Evolutionary conservation across 192 early-diverging fungal genomes (phyloP), one percentile per base, ranked within the genome.

Genomic region (Podila verticillata): DNA sequence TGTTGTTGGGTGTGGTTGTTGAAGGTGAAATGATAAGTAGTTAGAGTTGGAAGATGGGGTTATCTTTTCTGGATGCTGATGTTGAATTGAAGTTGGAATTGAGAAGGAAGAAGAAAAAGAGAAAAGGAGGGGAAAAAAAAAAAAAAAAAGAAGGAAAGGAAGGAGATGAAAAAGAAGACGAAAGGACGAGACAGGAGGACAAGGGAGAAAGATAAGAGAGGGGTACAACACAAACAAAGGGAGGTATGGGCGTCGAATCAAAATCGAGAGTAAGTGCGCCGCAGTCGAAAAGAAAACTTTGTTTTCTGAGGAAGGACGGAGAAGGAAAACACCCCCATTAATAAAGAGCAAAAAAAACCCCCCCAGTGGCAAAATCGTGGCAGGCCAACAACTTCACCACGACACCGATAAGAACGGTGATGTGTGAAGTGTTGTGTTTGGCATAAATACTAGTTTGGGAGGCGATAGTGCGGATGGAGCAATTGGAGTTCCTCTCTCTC

Each of bases 51-150:
- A 13, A 15, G 54, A 35, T 17, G 13, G 48, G 36, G 54, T 28
- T 22, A 19, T 57, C 10, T 17, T 68, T 22, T 22, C 0, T 47
- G 35, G 36, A 39, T n/a, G 2, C n/a, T 73, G 4, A n/a, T n/a
- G n/a, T n/a, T n/a, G 62, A 47, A 2, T 71, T 5, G 48, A 32
- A 34, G 34, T 22, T 47, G 29, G 28, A 60, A 13, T 17, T 29
- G 19, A 44, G 62, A 31, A 36, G 19, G 34, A n/a, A 59, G 57
- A 73, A 61, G 28, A 20, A 56, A 35, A 58, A 65, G 49, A 36
- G 49, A 28, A 65, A 47, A 73, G 31, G 32, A 30, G 56, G 31
- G 31, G 70, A 65, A 47, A 56, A 34, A 32, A 54, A 34, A 13
- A 56, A 17, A 28, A 59, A 61, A 19, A 57, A 34, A 22, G 24